Evolutionary conservation across 306 rosid species (phyloP), one percentile per base, ranked within the genome.

Genomic region (Crotalaria pallida): DNA sequence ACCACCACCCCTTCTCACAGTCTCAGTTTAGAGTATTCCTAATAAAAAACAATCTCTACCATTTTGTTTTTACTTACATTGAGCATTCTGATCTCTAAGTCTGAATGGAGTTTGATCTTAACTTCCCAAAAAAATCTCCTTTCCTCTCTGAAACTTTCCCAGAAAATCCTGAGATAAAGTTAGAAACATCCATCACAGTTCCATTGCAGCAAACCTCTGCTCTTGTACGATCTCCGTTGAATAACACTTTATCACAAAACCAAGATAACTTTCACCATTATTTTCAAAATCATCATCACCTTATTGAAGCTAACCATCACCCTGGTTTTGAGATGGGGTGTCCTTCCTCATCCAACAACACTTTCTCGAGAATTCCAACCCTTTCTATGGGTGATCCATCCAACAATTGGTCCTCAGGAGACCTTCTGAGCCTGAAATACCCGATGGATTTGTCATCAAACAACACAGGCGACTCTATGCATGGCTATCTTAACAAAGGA

Each of bases 61-160:
- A 56, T 9, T 55, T 29, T 40, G 69, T 22, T 43, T 40, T 8
- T 65, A 0, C n/a, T 22, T 29, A 56, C 58, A 82, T 2, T 41
- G 5, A 45, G 6, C 34, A 76, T 83, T 6, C 29, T 63, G 64
- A 79, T 63, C 65, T 15, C 58, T 71, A 51, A 11, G 10, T 5
- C 36, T 71, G 69, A 81, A 88, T 88, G 88, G 87, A 80, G n/a
- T 74, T 81, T 7, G 55, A 73, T 47, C 71, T 59, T 18, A 72
- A 16, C 65, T 62, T 57, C 23, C 41, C 38, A 10, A 69, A 38
- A 3, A 58, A 59, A 12, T 61, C 47, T 7, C 59, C 83, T 41
- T 72, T 17, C 17, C 67, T 58, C 63, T 73, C 80, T 26, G 33
- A 21, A 62, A 52, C 69, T 65, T 58, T 77, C 13, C 58, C 49